phyloP scores from a whole-genome alignment of 1,284 basidiomycete genomes.

The Veloporphyrellus conicus region DNA sequence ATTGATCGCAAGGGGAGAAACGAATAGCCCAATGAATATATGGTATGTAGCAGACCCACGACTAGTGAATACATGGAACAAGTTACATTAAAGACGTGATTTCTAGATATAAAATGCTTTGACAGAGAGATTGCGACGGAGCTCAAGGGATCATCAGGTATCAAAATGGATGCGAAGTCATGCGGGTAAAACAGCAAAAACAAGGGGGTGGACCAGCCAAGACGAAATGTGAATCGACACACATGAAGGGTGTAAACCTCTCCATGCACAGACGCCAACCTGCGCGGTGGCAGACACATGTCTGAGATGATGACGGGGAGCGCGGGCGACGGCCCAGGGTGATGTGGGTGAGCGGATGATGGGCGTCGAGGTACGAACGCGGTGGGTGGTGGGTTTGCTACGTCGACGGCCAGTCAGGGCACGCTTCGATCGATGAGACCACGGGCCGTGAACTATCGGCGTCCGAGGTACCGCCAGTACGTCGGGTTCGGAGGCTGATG shows the following conservation, averaged over 20 bases:
- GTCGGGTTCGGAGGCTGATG: constrained; percentile 54
- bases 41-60: constrained; percentile 19
- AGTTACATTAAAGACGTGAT: constrained; percentile 26
- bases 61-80: constrained; percentile 25
- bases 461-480: constrained; percentile 67
- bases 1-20: too few species aligned
- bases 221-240: constrained; percentile 9
- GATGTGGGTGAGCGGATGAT: constrained; percentile 3
- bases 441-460: constrained; percentile 40
- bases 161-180: constrained; percentile 17
- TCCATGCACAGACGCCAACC: constrained; percentile 3
- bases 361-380: constrained; percentile 7
- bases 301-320: constrained; percentile 9
- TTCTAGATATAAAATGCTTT: constrained; percentile 26
- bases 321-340: constrained; percentile 2
- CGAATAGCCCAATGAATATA: constrained; percentile 14
- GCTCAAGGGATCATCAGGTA: constrained; percentile 22
- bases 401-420: constrained; percentile 5
- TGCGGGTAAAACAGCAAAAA: too few species aligned
- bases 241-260: constrained; percentile 1
- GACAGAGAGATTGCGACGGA: constrained; percentile 12
- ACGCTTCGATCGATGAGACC: constrained; percentile 7
- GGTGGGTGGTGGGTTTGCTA: constrained; percentile 1
- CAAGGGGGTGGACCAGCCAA: constrained; percentile 27
- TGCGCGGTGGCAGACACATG: constrained; percentile 3